phyloP scores from a whole-genome alignment of 2,329 filamentous ascomycete genomes.

The Aureobasidium sp. region DNA sequence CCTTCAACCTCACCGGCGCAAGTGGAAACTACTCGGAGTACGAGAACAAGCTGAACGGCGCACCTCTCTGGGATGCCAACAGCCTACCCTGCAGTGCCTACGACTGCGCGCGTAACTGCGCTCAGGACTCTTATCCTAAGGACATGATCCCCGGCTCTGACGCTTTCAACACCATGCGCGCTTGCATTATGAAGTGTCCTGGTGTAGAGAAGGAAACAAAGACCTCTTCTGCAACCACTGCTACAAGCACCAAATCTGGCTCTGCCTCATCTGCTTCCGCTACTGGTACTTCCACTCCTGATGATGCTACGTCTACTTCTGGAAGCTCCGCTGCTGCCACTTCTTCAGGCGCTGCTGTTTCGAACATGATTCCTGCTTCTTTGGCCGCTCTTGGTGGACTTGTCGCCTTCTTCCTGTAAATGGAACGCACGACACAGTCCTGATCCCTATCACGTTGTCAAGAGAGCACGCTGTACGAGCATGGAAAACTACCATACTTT shows the following conservation, averaged over 20 bases:
- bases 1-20: conserved; percentile 25
- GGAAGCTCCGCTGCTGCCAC: neutral
- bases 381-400: conserved; percentile 1
- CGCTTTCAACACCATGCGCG: conserved; percentile 25
- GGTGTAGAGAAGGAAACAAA: conserved; percentile 22
- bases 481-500: neutral
- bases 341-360: conserved; percentile 2
- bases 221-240: conserved; percentile 2
- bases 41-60: conserved; percentile 25
- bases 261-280: neutral
- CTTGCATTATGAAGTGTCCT: conserved; percentile 25
- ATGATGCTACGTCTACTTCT: neutral
- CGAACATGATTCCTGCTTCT: neutral
- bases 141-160: conserved; percentile 21
- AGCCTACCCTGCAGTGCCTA: conserved; percentile 25
- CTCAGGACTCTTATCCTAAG: conserved; percentile 23
- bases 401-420: neutral
- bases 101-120: conserved; percentile 27
- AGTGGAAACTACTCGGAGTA: conserved; percentile 23
- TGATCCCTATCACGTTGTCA: neutral
- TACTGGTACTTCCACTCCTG: neutral
- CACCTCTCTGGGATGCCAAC: conserved; percentile 27
- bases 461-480: neutral
- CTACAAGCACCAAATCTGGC: neutral
- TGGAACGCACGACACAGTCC: too few relatives aligned